Evolutionary conservation across 257 asterid species (phyloP).

Genomic region (Osmanthus fragrans): DNA sequence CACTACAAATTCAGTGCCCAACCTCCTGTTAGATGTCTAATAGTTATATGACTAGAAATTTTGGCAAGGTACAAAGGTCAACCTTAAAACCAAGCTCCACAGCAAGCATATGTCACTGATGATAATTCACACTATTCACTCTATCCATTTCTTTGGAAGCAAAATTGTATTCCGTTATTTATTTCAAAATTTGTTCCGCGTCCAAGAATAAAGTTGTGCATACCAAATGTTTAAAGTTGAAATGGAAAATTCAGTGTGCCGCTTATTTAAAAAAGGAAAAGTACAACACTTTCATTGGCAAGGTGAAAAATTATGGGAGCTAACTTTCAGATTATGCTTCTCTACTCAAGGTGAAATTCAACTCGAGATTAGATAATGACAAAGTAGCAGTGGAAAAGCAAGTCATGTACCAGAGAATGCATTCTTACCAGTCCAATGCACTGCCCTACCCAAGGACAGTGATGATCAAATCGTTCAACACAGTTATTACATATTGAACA

Average conservation of each 20-base stretch:
- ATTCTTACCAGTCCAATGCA: conserved; percentile 89
- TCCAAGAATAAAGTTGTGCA: neutral
- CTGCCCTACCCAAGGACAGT: conserved; percentile 99
- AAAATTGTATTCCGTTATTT: too few relatives aligned
- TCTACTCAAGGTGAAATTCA: neutral
- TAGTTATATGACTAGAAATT: neutral
- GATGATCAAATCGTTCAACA: conserved; percentile 94
- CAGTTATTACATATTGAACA: conserved; percentile 98
- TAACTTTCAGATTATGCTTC: neutral
- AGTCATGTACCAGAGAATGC: neutral
- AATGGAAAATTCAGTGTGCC: too few relatives aligned
- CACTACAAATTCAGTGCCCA: too few relatives aligned
- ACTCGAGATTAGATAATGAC: neutral
- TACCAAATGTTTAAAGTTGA: neutral
- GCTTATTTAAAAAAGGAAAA: too few relatives aligned
- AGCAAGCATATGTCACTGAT: neutral
- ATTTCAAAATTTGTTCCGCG: too few relatives aligned
- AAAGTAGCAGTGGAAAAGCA: neutral
- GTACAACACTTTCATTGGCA: too few relatives aligned
- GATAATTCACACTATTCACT: too few relatives aligned
- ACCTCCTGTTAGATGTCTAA: too few relatives aligned
- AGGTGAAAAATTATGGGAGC: neutral
- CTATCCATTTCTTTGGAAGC: too few relatives aligned
- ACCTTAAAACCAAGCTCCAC: neutral
- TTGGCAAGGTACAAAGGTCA: neutral